Evolutionary conservation across 371 early-diverging fungal genomes (phyloP).

Genomic region (Mucor sp.): DNA sequence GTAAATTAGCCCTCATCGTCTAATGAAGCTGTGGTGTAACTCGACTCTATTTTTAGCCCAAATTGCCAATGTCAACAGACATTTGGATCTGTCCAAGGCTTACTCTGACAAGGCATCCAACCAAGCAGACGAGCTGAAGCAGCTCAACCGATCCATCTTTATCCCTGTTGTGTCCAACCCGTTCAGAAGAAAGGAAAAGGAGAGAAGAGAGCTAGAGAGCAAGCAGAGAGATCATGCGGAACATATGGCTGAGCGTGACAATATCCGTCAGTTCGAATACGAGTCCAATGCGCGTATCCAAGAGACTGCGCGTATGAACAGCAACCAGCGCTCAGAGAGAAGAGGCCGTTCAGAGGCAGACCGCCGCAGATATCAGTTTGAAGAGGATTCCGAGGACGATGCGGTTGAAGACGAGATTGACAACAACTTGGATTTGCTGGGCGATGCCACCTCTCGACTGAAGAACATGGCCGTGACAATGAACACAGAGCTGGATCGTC

Average conservation of each 20-base stretch:
- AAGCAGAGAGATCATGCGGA: constrained; percentile 54
- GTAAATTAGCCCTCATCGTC: constrained; percentile 5
- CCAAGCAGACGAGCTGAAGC: constrained; percentile 75
- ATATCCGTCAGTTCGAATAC: constrained; percentile 48
- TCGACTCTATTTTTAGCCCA: constrained; percentile 26
- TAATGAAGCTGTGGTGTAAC: constrained; percentile 6
- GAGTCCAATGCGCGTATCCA: constrained; percentile 57
- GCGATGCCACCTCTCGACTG: constrained; percentile 62
- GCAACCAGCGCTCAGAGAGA: constrained; percentile 43
- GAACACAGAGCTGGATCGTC: constrained; percentile 74
- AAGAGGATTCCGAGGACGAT: constrained; percentile 68
- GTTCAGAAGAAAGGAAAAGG: constrained; percentile 61
- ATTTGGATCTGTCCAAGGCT: constrained; percentile 73
- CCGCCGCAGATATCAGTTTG: constrained; percentile 65
- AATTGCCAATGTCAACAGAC: constrained; percentile 70
- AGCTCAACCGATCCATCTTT: constrained; percentile 81
- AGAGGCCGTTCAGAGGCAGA: constrained; percentile 61
- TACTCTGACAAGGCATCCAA: constrained; percentile 73
- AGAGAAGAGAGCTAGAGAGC: constrained; percentile 52
- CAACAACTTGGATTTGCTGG: constrained; percentile 70
- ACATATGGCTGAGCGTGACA: constrained; percentile 44
- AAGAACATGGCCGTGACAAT: constrained; percentile 78
- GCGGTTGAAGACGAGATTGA: constrained; percentile 83
- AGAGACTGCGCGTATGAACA: constrained; percentile 45
- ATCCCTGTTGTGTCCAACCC: constrained; percentile 69